Percentiles rank a stretch among this genome's conserved stretches.
These are phyloP conservation scores for Aspergillus nidulans DNA, from an alignment of 495 filamentous ascomycete genomes.

Conservation along the genomic window DNA sequence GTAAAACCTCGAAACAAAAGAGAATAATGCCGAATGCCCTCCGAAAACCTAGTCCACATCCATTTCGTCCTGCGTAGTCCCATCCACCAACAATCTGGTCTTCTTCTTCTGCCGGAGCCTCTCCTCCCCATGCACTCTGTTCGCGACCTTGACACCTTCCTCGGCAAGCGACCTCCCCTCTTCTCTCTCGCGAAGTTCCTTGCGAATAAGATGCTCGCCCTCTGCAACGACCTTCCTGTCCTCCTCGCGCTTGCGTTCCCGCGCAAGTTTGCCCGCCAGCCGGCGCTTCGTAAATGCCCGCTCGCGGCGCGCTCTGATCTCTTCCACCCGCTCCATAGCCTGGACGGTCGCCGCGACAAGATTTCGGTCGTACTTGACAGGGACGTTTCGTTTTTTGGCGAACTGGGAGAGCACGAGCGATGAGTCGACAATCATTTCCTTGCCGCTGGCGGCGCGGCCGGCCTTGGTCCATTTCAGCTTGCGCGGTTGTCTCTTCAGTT, in stretches of 20 bases:
- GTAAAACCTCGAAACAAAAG: constrained; percentile 14
- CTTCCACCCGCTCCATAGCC: constrained; percentile 85
- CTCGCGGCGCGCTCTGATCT: constrained; percentile 81
- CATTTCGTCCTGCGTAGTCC: constrained; percentile 64
- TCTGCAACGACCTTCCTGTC: constrained; percentile 85
- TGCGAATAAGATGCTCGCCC: constrained; percentile 75
- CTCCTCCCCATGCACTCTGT: constrained; percentile 50
- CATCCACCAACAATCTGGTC: constrained; percentile 60
- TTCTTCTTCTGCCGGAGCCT: constrained; percentile 54
- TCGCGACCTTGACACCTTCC: constrained; percentile 18
- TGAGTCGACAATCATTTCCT: constrained; percentile 92
- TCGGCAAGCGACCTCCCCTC: constrained; percentile 38
- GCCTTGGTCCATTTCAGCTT: constrained; percentile 85
- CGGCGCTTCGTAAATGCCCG: constrained; percentile 86
- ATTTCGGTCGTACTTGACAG: constrained; percentile 91
- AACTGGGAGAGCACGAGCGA: constrained; percentile 89
- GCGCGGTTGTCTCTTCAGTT: constrained; percentile 90
- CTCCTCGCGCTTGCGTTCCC: constrained; percentile 59
- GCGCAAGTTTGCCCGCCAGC: constrained; percentile 82
- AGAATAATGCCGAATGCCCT: constrained; percentile 11
- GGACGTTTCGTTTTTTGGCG: constrained; percentile 86
- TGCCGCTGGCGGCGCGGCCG: constrained; percentile 67
- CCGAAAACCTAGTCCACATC: constrained; percentile 54
- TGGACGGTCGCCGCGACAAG: constrained; percentile 79
- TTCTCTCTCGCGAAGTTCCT: constrained; percentile 44